These are phyloP conservation scores for Hypholoma sublateritium DNA, from an alignment of 768 basidiomycete genomes.

Conservation along the genomic window DNA sequence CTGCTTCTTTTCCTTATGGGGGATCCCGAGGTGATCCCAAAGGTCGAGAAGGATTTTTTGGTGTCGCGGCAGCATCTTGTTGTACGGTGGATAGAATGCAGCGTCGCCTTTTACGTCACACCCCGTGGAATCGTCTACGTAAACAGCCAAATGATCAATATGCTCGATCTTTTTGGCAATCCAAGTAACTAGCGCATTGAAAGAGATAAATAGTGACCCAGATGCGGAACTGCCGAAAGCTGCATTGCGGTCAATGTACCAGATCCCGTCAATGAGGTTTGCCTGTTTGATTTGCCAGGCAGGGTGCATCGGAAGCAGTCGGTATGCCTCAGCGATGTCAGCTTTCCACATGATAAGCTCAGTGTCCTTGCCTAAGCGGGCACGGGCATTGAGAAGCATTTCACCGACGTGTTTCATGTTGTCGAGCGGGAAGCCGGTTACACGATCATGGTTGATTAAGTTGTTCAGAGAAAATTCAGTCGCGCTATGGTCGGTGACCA, in stretches of 20 bases:
- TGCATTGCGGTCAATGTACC: constrained; percentile 22
- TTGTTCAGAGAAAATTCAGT: constrained; percentile 26
- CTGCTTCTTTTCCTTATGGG: constrained; percentile 40
- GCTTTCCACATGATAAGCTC: constrained; percentile 27
- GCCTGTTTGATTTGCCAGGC: constrained; percentile 42
- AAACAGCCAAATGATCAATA: constrained; percentile 24
- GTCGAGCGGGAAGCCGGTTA: constrained; percentile 21
- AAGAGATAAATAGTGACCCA: constrained; percentile 24
- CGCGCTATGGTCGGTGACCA: constrained; percentile 32
- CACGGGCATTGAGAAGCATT: background rate
- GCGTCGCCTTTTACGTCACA: background rate
- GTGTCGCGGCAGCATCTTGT: background rate
- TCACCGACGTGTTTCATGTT: constrained; percentile 21
- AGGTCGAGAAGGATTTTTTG: background rate
- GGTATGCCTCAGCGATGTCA: constrained; percentile 37
- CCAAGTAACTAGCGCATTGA: constrained; percentile 35
- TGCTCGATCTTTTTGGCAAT: constrained; percentile 23
- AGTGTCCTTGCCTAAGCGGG: background rate
- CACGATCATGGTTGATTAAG: constrained; percentile 13
- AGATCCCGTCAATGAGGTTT: constrained; percentile 19
- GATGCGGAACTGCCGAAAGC: constrained; percentile 25
- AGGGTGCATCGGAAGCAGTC: constrained; percentile 33
- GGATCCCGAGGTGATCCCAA: constrained; percentile 23
- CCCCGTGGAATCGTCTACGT: constrained; percentile 24
- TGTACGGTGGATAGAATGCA: background rate